These are phyloP conservation scores for Sugiyamaella grinbergsii DNA, from an alignment of 1,139 yeast species.

Conservation along the genomic window DNA sequence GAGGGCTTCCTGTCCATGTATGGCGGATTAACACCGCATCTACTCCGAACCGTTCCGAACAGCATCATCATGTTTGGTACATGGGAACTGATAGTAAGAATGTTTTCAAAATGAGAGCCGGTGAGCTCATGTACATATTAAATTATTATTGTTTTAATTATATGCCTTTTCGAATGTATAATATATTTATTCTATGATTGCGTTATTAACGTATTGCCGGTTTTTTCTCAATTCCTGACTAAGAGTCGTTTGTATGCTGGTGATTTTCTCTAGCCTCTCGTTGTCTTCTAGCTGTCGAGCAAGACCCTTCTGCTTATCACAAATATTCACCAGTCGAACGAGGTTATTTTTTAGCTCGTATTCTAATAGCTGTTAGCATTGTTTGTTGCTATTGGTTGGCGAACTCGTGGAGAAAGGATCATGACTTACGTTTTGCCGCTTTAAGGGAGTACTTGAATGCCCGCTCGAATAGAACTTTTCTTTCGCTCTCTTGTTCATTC, in stretches of 20 bases:
- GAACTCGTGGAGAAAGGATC: neutral
- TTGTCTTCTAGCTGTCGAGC: constrained; percentile 17
- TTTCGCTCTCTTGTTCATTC: neutral
- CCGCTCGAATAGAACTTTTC: constrained; percentile 3
- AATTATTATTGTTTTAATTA: constrained; percentile 7
- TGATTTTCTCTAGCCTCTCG: neutral
- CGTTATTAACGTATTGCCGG: neutral
- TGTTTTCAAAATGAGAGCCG: constrained; percentile 36
- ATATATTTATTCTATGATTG: constrained; percentile 2
- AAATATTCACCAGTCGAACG: constrained; percentile 16
- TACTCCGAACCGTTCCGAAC: constrained; percentile 95
- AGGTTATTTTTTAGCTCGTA: constrained; percentile 19
- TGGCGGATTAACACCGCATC: constrained; percentile 96
- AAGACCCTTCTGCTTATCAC: constrained; percentile 19
- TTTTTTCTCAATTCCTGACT: neutral
- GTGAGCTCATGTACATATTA: constrained; percentile 11
- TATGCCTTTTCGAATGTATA: neutral
- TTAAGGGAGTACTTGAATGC: constrained; percentile 20
- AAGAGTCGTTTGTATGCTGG: neutral
- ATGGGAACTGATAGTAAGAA: constrained; percentile 88
- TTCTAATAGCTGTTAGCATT: constrained; percentile 11
- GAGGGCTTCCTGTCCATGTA: constrained; percentile 94
- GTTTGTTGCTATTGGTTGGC: too few relatives aligned
- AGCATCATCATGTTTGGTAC: constrained; percentile 99
- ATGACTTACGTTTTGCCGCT: constrained; percentile 20